These are phyloP conservation scores for Zizania latifolia DNA, from an alignment of 176 grass and related monocot genomes.

Conservation along the genomic window DNA sequence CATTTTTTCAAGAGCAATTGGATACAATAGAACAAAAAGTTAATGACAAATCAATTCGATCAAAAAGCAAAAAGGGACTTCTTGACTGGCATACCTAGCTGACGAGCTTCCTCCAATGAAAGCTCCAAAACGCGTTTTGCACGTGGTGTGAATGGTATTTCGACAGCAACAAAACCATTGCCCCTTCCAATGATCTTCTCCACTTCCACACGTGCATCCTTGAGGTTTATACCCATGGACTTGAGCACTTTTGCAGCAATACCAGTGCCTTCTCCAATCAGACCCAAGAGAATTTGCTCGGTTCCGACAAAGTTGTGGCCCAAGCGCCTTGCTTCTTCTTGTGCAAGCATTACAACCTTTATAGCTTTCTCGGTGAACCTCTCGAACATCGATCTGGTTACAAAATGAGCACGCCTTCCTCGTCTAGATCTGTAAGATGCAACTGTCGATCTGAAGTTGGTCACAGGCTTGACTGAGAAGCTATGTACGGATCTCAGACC, in stretches of 20 bases:
- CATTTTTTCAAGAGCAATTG: neutral
- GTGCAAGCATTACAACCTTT: slow-evolving; percentile 92
- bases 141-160: slow-evolving; percentile 90
- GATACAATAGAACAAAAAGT: neutral
- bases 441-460: slow-evolving; percentile 35
- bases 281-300: slow-evolving; percentile 82
- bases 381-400: slow-evolving; percentile 72
- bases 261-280: slow-evolving; percentile 85
- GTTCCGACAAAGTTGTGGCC: slow-evolving; percentile 96
- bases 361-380: slow-evolving; percentile 93
- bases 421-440: slow-evolving; percentile 39
- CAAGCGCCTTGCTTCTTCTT: slow-evolving; percentile 87
- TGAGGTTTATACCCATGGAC: slow-evolving; percentile 97
- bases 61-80: no score
- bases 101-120: slow-evolving; percentile 85
- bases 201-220: slow-evolving; percentile 92
- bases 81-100: slow-evolving; percentile 71
- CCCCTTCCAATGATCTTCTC: slow-evolving; percentile 94
- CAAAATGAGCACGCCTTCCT: slow-evolving; percentile 27
- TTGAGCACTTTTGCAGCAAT: slow-evolving; percentile 98
- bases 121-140: slow-evolving; percentile 87
- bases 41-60: no score
- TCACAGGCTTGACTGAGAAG: slow-evolving; percentile 21
- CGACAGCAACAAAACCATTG: slow-evolving; percentile 88
- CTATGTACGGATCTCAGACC: slow-evolving; percentile 48